Base-by-base conservation (phyloP, 148 eudicot species). In the Drosera capensis region DNA sequence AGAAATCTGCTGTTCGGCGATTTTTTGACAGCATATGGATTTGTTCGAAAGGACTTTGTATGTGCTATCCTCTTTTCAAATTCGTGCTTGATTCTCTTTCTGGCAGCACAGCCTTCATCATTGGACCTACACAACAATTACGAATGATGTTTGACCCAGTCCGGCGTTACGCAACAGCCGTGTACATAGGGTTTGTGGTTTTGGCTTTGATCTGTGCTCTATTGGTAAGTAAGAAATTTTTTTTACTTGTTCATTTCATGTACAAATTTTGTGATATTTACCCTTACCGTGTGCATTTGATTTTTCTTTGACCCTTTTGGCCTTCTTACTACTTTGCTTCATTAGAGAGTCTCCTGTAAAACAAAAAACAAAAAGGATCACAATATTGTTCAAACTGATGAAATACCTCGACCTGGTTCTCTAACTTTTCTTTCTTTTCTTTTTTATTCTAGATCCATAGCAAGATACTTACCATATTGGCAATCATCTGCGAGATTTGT, bases 81-180 rank as follows among this genome's bases (percentile, higher is more conserved):
- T n/a, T n/a, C n/a, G n/a, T n/a, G n/a, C n/a, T n/a, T n/a, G n/a
- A n/a, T n/a, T 20, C 23, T 60, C 47, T 54, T 59, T 60, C 58
- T 71, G 82, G 62, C 94, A 82, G 92, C 79, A 88, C 97, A 78
- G 84, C 83, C 51, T 83, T 88, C 61, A 73, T 88, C 52, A 67
- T 77, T 51, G 97, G 94, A 64, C 74, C 94, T 29, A 42, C 55
- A 35, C 79, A 80, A 63, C 96, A 88, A 71, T 34, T 77, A 25
- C 68, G 75, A 58, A 83, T 77, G 81, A 83, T 88, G 94, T 66
- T 88, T 80, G 94, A 88, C 64, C 79, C 90, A 43, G 79, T 80
- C 21, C 86, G 94, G 23, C 15, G 77, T 19, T 88, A 80, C 64
- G 92, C 97, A 52, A 80, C 92, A 14, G 63, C 71, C 30, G 69